phyloP scores from a whole-genome alignment of 2,329 filamentous ascomycete species.

The Colletotrichum ledebouriae region DNA sequence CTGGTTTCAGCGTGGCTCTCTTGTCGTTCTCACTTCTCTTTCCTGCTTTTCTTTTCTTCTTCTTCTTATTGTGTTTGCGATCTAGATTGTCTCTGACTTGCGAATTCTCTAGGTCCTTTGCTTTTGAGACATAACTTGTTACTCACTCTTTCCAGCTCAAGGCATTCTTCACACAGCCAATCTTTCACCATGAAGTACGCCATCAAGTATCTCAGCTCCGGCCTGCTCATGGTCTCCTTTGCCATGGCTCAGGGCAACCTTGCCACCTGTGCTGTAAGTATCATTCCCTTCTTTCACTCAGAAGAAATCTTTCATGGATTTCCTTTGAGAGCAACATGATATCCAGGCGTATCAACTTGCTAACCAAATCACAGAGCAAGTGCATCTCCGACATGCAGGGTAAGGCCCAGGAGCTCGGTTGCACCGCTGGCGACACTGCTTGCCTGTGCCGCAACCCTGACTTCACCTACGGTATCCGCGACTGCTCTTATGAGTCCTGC shows the following conservation, averaged over 20 bases:
- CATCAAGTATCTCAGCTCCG: conserved; percentile 42
- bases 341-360: neutral
- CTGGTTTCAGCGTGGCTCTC: neutral
- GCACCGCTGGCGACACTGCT: conserved; percentile 54
- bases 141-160: conserved; percentile 28
- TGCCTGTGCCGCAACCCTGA: conserved; percentile 63
- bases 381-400: conserved; percentile 56
- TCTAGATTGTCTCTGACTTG: conserved; percentile 2
- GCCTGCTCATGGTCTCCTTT: conserved; percentile 56
- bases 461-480: conserved; percentile 64
- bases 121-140: neutral
- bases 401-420: conserved; percentile 59
- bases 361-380: conserved; percentile 25
- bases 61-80: neutral
- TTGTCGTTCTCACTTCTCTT: neutral
- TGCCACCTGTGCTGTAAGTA: conserved; percentile 67
- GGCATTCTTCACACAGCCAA: conserved; percentile 10
- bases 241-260: conserved; percentile 53
- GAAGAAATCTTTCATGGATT: too few species aligned
- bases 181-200: conserved; percentile 38
- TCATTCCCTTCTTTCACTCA: neutral
- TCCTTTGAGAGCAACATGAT: neutral
- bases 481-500: conserved; percentile 64
- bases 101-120: conserved; percentile 10
- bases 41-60: neutral